A percentile compares a stretch with the other conserved stretches of the same genome.
Conservation (phyloP, 495 filamentous ascomycete genomes). For the Parathielavia hyrcaniae region DNA sequence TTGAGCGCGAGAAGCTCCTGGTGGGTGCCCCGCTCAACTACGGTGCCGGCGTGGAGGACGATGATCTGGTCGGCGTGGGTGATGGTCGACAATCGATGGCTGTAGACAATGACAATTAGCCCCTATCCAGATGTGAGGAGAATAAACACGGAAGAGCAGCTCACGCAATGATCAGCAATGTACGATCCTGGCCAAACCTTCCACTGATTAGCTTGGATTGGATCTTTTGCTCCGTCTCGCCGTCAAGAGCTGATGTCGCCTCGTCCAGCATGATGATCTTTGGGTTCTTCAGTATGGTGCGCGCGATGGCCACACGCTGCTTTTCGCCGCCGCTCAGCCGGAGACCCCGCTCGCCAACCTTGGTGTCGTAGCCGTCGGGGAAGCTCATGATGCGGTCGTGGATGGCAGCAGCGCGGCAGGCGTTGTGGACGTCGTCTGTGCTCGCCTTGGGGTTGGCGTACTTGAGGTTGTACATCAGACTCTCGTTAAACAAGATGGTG, state of each 20-base stretch:
- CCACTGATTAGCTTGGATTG: slow-evolving; percentile 76
- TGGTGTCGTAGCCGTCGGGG: slow-evolving; percentile 85
- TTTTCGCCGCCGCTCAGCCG: slow-evolving; percentile 93
- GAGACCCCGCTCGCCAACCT: slow-evolving; percentile 90
- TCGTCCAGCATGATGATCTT: slow-evolving; percentile 95
- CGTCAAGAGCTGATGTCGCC: slow-evolving; percentile 91
- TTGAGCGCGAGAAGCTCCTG: slow-evolving; percentile 69
- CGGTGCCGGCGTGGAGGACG: slow-evolving; percentile 77
- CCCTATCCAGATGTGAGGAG: background rate
- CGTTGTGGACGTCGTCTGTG: slow-evolving; percentile 82
- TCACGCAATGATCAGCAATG: slow-evolving; percentile 61
- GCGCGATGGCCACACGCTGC: slow-evolving; percentile 92
- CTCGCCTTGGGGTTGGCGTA: slow-evolving; percentile 84
- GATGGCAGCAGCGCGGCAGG: slow-evolving; percentile 86
- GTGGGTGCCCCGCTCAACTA: slow-evolving; percentile 82
- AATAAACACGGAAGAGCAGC: slow-evolving; percentile 20
- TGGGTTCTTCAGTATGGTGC: slow-evolving; percentile 92
- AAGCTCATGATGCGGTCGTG: slow-evolving; percentile 93
- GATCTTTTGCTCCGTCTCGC: slow-evolving; percentile 93
- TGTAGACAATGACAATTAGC: slow-evolving; percentile 23
- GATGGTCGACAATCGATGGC: slow-evolving; percentile 89
- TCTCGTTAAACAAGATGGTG: slow-evolving; percentile 94
- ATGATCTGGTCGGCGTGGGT: slow-evolving; percentile 91
- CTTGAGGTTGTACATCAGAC: slow-evolving; percentile 90
- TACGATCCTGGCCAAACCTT: slow-evolving; percentile 73